Evolutionary conservation across 345 rosid species (phyloP), one percentile per base, ranked within the genome.

Genomic region (Carallia pectinifolia): DNA sequence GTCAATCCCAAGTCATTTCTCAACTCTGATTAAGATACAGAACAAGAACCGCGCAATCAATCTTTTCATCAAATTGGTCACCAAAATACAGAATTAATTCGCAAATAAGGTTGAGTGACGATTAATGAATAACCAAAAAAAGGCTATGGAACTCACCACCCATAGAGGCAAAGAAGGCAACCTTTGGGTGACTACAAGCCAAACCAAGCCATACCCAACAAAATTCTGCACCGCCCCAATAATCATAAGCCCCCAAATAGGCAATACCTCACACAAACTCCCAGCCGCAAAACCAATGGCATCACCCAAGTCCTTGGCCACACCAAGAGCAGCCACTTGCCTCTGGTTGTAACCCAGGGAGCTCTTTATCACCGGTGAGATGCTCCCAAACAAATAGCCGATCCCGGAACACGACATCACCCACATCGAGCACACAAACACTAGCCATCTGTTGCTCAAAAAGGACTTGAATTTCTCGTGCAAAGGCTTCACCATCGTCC

Each of bases 341-440:
- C 86, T 77, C 87, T 90, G 96, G 73, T 87, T 86, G 81, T 92
- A 90, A 50, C 88, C 89, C 74, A 88, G 68, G 53, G 84, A 13
- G 68, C 81, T 71, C 68, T 92, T 90, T 65, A 92, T 88, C 58
- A 76, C 90, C 2, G 94, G 97, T 0, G 97, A 92, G 73, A 89
- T 88, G 71, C 96, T 88, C 53, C 97, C 97, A 76, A 88, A 90
- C 76, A 92, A 63, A 81, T 90, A 90, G 8, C 96, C 94, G 69
- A 92, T 79, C 63, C 96, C 92, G 19, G 94, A 92, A 66, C 87
- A 84, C 3, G 91, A 86, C 55, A 88, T 91, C 31, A 92, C 76
- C 96, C 97, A 92, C 85, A 88, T 88, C 71, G 92, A 84, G 61
- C 90, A 81, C n/a, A 90, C 96, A 72, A 88, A 88, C 37, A 88